Evolutionary conservation across 345 rosid genomes (phyloP), one percentile per base, ranked within the genome.

Genomic region (Cochlearia excelsa): DNA sequence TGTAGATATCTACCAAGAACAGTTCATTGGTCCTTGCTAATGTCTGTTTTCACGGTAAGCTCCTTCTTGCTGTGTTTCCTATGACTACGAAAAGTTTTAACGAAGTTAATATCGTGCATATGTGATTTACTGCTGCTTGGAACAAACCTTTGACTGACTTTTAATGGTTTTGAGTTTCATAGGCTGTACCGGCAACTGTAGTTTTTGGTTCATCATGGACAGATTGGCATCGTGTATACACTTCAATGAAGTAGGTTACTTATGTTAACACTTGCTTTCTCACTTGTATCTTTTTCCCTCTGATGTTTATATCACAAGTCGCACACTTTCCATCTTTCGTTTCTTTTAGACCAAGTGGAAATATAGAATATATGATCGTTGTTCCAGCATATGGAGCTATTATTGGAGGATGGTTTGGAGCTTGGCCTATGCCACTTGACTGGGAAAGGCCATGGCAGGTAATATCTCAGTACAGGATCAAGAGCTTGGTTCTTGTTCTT

Each of bases 361-460:
- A 80, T 23, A 11, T 84, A 55, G 90, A 92, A 53, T 82, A 75
- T 65, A 84, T 92, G 90, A 58, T 83, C 55, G 69, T 88, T 11
- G 52, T 82, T 46, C 96, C 96, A 50, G 89, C 95, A 26, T 84
- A 83, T 64, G 90, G 95, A 68, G 86, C 90, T 51, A 57, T 83
- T 30, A 57, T 86, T 74, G 98, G 96, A 71, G 96, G 86, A 43
- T 88, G 98, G 95, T 80, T 88, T 70, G 98, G 98, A 47, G 93
- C 96, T 69, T 92, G 95, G 96, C 96, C 98, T 29, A 88, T 92
- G 98, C 96, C 96, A 7, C 93, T 88, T 59, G 98, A 92, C 75
- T 92, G 98, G 98, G 95, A 92, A 70, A 82, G 87, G 74, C 23
- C 23, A 16, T 16, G 23, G 23, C 23, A 16, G 23, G 23, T 16